Percentiles rank a stretch among this genome's conserved stretches.
phyloP scores from a whole-genome alignment of 306 rosid species.

The Parietaria judaica region DNA sequence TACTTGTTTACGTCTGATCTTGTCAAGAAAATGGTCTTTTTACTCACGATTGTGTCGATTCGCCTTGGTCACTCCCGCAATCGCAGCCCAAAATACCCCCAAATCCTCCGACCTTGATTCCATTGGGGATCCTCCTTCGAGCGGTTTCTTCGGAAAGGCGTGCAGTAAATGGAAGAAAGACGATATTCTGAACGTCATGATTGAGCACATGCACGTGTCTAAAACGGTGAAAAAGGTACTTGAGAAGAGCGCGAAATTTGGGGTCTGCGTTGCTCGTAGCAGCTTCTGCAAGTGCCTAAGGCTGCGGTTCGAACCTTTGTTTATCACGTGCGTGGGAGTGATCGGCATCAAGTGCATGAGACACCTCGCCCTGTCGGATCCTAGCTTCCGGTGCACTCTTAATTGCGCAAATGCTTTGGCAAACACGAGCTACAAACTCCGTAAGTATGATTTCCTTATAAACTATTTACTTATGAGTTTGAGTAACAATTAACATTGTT shows the following conservation, averaged over 20 bases:
- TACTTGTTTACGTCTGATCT: not conserved
- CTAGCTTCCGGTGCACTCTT: not conserved
- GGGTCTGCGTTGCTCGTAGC: not conserved
- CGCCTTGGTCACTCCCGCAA: not conserved
- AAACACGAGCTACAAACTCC: not conserved
- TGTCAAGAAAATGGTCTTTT: not conserved
- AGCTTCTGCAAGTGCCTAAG: not conserved
- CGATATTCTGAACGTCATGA: not conserved
- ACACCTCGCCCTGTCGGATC: not conserved
- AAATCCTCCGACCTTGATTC: not conserved
- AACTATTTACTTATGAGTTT: too few species aligned
- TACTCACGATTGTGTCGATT: not conserved
- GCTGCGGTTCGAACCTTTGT: not conserved
- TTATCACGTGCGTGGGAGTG: not conserved
- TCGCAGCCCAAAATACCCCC: not conserved
- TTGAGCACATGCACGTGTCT: not conserved
- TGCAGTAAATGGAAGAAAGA: not conserved
- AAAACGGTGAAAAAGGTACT: not conserved
- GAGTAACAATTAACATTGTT: too few species aligned
- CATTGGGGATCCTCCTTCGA: not conserved
- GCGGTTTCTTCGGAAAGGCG: not conserved
- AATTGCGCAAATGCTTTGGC: not conserved
- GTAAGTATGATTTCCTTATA: too few species aligned
- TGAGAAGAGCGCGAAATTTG: not conserved
- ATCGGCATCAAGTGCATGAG: not conserved